Evolutionary conservation across 2,329 filamentous ascomycete genomes (phyloP).

Genomic region (Fusarium bulbicola): DNA sequence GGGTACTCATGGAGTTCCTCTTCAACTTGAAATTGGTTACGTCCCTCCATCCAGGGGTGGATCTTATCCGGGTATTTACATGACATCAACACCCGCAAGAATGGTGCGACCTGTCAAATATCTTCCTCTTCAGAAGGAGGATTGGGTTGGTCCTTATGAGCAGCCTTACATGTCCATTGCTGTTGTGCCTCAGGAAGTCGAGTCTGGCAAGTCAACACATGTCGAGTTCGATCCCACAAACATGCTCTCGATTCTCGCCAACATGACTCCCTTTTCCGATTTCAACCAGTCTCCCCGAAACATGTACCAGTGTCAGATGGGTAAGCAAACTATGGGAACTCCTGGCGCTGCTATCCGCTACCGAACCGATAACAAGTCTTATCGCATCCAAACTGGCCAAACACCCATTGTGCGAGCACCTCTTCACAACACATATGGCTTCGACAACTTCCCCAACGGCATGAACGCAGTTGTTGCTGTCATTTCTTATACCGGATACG

Average conservation of each 20-base stretch:
- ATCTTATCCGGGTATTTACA: constrained; percentile 96
- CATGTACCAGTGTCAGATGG: constrained; percentile 99
- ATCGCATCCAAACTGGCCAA: constrained; percentile 93
- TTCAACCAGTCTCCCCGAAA: constrained; percentile 99
- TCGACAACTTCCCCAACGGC: constrained; percentile 98
- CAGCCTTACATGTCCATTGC: constrained; percentile 99
- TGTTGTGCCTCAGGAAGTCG: constrained; percentile 85
- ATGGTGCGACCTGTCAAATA: constrained; percentile 96
- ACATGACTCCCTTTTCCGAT: constrained; percentile 98
- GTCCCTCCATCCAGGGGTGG: constrained; percentile 88
- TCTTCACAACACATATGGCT: constrained; percentile 93
- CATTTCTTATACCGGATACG: constrained; percentile 98
- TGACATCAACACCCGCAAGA: constrained; percentile 84
- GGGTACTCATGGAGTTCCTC: constrained; percentile 80
- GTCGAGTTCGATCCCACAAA: constrained; percentile 95
- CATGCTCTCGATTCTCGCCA: constrained; percentile 96
- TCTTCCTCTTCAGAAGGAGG: constrained; percentile 82
- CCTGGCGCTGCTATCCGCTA: constrained; percentile 85
- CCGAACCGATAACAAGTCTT: constrained; percentile 97
- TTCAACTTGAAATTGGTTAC: constrained; percentile 89
- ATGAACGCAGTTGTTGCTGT: constrained; percentile 96
- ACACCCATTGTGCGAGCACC: constrained; percentile 93
- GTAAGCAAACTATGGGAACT: constrained; percentile 99
- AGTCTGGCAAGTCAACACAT: constrained; percentile 89
- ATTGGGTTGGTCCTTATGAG: constrained; percentile 92